Conservation (phyloP, 2,329 filamentous ascomycete species). For the Botrytis galanthina region DNA sequence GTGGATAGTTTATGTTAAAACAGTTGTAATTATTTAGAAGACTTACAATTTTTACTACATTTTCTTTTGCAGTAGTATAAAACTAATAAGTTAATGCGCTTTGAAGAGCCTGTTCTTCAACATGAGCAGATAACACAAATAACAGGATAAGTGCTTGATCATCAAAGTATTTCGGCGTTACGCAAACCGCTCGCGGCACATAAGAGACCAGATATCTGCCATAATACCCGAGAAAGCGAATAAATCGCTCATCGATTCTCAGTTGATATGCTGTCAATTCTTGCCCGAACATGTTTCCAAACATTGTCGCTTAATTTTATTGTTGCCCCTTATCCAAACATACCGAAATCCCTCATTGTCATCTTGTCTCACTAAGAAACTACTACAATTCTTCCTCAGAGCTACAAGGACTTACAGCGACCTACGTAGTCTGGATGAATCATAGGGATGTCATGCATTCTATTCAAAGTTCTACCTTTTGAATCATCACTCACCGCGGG, state of each 20-base stretch:
- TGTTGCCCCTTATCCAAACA: neutral
- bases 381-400: neutral
- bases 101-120: neutral
- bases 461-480: too few relatives aligned
- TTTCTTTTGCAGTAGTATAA: neutral
- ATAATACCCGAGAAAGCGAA: neutral
- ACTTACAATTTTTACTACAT: too few relatives aligned
- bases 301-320: neutral
- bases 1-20: neutral
- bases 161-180: too few relatives aligned
- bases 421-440: too few relatives aligned
- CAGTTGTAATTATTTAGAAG: neutral
- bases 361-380: neutral
- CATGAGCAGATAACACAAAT: neutral
- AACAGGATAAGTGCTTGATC: neutral
- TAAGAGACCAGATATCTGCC: neutral
- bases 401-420: neutral
- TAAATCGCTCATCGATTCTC: neutral
- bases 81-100: neutral
- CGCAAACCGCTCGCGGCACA: neutral
- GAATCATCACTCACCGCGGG: too few relatives aligned
- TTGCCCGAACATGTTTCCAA: neutral
- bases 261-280: neutral
- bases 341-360: neutral
- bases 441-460: too few relatives aligned